A percentile compares a stretch with the other conserved stretches of the same genome.
Conservation (phyloP, 495 filamentous ascomycete genomes). For the Gamarada debralockiae region DNA sequence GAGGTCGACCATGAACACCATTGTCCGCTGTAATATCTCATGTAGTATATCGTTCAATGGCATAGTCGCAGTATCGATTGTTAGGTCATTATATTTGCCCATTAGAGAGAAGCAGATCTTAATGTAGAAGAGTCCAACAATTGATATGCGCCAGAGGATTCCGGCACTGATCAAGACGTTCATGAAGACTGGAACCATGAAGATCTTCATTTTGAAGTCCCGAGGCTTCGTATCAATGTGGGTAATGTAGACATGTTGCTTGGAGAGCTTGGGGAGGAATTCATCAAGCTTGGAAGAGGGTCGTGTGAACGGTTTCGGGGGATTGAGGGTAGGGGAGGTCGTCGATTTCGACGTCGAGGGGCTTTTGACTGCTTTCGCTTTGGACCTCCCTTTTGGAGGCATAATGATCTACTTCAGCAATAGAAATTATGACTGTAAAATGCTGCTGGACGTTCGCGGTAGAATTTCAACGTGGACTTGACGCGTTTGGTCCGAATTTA, state of each 20-base stretch:
- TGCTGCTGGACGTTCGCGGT: background rate
- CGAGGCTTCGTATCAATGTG: conserved; percentile 66
- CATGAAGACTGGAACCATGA: conserved; percentile 64
- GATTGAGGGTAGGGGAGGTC: background rate
- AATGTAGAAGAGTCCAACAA: conserved; percentile 62
- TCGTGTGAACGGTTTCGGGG: conserved; percentile 60
- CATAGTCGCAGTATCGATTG: conserved; percentile 48
- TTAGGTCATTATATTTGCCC: conserved; percentile 55
- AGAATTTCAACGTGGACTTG: background rate
- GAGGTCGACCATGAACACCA: conserved; percentile 67
- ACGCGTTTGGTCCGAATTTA: too few relatives aligned
- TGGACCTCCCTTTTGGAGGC: conserved; percentile 19
- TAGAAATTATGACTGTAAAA: too few relatives aligned
- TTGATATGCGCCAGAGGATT: conserved; percentile 57
- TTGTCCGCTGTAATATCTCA: conserved; percentile 48
- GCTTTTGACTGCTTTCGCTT: conserved; percentile 16
- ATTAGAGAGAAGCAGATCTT: conserved; percentile 54
- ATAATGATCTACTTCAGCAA: conserved; percentile 13
- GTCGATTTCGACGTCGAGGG: conserved; percentile 2
- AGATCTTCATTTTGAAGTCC: conserved; percentile 71
- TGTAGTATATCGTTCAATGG: conserved; percentile 44
- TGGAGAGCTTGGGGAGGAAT: conserved; percentile 57
- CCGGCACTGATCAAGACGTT: conserved; percentile 58
- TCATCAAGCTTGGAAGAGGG: conserved; percentile 54
- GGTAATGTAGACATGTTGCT: conserved; percentile 67